Conservation (phyloP, 306 rosid species). For the Amphicarpaea edgeworthii region DNA sequence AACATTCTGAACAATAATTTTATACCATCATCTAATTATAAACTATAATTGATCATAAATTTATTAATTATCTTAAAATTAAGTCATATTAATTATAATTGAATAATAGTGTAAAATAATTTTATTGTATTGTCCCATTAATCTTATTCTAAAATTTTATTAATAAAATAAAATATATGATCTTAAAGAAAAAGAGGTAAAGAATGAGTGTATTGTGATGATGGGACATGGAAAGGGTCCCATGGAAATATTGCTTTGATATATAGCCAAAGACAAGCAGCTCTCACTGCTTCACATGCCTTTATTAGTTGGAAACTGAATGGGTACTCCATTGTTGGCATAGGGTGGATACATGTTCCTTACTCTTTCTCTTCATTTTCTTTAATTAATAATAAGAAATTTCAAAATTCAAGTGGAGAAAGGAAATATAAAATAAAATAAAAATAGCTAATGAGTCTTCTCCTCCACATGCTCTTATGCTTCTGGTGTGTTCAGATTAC, state of each 20-base stretch:
- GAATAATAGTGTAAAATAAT: too few relatives aligned
- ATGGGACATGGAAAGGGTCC: slow-evolving; percentile 61
- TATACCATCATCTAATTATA: too few relatives aligned
- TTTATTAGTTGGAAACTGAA: slow-evolving; percentile 71
- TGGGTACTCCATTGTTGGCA: slow-evolving; percentile 60
- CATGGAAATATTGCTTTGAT: slow-evolving; percentile 47
- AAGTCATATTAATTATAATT: too few relatives aligned
- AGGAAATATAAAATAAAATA: background rate
- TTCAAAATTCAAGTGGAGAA: slow-evolving; percentile 8
- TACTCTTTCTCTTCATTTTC: slow-evolving; percentile 4
- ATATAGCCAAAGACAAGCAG: slow-evolving; percentile 68
- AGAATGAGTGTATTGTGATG: slow-evolving; percentile 46
- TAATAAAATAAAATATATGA: background rate
- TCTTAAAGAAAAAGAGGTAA: slow-evolving; percentile 23
- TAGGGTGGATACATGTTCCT: slow-evolving; percentile 77
- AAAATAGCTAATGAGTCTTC: slow-evolving; percentile 54
- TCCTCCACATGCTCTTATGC: slow-evolving; percentile 73
- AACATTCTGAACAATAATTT: too few relatives aligned
- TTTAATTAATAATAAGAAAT: background rate
- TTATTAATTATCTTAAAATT: too few relatives aligned
- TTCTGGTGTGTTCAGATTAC: slow-evolving; percentile 65
- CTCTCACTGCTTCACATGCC: slow-evolving; percentile 73
- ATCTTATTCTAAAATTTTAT: background rate
- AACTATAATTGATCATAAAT: too few relatives aligned
- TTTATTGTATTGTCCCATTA: background rate